These are phyloP conservation scores for Plasmodium sp. DNA, from an alignment of 169 alveolate species.

Conservation along the genomic window DNA sequence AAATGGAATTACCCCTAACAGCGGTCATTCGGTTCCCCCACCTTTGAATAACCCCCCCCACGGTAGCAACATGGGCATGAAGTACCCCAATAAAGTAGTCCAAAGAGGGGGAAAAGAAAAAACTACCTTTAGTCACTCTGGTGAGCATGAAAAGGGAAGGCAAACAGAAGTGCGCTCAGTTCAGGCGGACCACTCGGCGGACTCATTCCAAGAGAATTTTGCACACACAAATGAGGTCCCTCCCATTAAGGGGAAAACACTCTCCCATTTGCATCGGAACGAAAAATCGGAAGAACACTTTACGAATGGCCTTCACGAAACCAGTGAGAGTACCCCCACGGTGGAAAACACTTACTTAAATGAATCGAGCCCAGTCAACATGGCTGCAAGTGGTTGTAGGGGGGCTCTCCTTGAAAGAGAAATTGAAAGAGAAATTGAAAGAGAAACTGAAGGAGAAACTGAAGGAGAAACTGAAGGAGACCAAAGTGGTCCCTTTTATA, in stretches of 20 bases:
- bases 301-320: not conserved
- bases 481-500: not conserved
- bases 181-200: not conserved
- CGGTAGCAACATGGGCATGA: not conserved
- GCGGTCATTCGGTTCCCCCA: not conserved
- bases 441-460: too few relatives aligned
- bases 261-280: not conserved
- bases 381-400: not conserved
- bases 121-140: not conserved
- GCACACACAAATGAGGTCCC: not conserved
- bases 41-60: not conserved
- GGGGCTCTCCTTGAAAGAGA: not conserved
- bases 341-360: not conserved
- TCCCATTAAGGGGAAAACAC: not conserved
- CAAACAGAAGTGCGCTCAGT: not conserved
- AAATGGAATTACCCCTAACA: not conserved
- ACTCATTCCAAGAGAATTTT: not conserved
- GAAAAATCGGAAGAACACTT: slow-evolving; percentile 47
- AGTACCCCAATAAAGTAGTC: not conserved
- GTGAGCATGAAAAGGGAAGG: not conserved
- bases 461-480: not conserved
- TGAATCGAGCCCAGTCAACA: not conserved
- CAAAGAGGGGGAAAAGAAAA: not conserved
- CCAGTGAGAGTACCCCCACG: not conserved
- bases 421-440: not conserved